A percentile compares a stretch with the other conserved stretches of the same genome.
These are phyloP conservation scores for Phylloporus scabripes DNA, from an alignment of 768 basidiomycete genomes.

Conservation along the genomic window DNA sequence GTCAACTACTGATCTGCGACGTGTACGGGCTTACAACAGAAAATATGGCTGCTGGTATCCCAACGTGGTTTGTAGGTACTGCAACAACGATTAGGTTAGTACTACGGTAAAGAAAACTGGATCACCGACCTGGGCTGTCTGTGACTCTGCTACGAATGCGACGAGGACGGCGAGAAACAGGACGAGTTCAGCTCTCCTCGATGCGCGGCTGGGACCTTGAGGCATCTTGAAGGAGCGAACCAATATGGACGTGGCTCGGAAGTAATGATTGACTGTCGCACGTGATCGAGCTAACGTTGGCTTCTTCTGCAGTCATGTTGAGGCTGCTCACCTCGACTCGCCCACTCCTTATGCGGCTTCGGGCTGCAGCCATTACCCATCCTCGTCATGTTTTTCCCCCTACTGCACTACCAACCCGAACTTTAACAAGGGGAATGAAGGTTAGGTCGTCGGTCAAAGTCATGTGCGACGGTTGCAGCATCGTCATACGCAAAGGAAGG, in stretches of 20 bases:
- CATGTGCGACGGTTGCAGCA: conserved; percentile 90
- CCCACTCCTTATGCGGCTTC: conserved; percentile 52
- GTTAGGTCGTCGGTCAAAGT: conserved; percentile 90
- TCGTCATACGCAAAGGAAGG: conserved; percentile 85
- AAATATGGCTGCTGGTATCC: conserved; percentile 87
- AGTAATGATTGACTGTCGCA: not conserved
- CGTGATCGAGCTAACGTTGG: conserved; percentile 3
- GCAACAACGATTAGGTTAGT: conserved; percentile 7
- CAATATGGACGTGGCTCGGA: not conserved
- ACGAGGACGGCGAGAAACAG: conserved; percentile 58
- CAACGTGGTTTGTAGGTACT: conserved; percentile 78
- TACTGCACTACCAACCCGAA: conserved; percentile 23
- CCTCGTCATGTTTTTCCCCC: conserved; percentile 27
- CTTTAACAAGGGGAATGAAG: conserved; percentile 81
- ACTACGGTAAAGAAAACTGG: not conserved
- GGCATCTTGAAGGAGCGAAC: not conserved
- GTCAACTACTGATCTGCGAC: not conserved
- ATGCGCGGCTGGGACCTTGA: not conserved
- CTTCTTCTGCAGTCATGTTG: conserved; percentile 40
- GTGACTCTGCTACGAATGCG: conserved; percentile 73
- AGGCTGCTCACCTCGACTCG: conserved; percentile 60
- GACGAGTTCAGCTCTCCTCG: conserved; percentile 42
- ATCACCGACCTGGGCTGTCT: conserved; percentile 62
- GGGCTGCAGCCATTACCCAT: conserved; percentile 34
- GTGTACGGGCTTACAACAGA: conserved; percentile 57